These are phyloP conservation scores for Metarhizium rileyi DNA, from an alignment of 2,329 filamentous ascomycete genomes.

Conservation along the genomic window DNA sequence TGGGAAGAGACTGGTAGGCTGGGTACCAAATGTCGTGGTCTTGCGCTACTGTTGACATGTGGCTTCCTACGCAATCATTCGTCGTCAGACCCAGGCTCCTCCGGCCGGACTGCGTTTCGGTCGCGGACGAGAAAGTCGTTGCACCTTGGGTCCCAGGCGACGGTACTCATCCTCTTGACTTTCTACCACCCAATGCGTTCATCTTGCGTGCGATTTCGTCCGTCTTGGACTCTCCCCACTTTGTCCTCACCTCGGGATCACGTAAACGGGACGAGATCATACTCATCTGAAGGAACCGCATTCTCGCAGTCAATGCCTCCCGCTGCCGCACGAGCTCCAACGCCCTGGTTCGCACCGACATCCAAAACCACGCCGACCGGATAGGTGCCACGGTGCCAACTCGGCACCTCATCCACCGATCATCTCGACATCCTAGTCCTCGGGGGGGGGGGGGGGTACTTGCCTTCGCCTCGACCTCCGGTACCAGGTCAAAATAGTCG, in stretches of 20 bases:
- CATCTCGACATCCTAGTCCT: constrained; percentile 10
- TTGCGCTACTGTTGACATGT: neutral
- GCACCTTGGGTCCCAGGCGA: neutral
- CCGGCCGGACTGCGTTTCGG: neutral
- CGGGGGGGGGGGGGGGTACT: constrained; percentile 5
- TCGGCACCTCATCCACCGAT: constrained; percentile 29
- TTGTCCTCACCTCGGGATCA: constrained; percentile 24
- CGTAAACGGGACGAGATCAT: constrained; percentile 34
- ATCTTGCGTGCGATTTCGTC: constrained; percentile 16
- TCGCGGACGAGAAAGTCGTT: neutral
- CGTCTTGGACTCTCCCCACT: constrained; percentile 14
- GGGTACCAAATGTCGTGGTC: neutral
- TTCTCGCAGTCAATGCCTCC: constrained; percentile 32
- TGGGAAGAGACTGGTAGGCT: neutral
- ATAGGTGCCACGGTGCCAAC: constrained; percentile 26
- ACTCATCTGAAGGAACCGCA: constrained; percentile 39
- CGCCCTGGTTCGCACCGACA: constrained; percentile 32
- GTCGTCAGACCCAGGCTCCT: neutral
- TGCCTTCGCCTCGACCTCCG: constrained; percentile 28
- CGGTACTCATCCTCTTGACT: constrained; percentile 4
- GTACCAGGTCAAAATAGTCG: constrained; percentile 34
- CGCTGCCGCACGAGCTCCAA: constrained; percentile 36
- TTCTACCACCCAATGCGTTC: constrained; percentile 14
- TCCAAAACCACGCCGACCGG: constrained; percentile 35
- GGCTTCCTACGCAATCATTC: neutral